Conservation (phyloP, 306 rosid genomes). For the Vigna angularis region DNA sequence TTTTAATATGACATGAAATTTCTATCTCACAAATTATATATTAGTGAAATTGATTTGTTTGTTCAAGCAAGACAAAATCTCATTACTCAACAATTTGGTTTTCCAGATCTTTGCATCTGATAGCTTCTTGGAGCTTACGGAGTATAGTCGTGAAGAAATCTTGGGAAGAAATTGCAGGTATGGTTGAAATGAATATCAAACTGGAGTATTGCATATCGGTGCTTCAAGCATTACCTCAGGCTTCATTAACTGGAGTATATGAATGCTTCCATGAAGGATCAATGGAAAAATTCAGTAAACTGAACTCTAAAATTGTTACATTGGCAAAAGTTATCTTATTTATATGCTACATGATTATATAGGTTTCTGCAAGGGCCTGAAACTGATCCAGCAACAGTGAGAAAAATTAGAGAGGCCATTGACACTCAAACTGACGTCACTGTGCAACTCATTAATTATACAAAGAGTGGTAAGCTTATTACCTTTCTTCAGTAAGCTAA, state of each 20-base stretch:
- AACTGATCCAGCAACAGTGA: conserved; percentile 91
- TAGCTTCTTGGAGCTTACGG: conserved; percentile 96
- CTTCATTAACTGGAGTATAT: not conserved
- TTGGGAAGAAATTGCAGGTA: conserved; percentile 98
- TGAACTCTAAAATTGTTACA: not conserved
- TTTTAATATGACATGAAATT: too few relatives aligned
- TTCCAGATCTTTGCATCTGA: conserved; percentile 96
- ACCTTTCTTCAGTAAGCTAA: not conserved
- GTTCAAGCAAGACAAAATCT: not conserved
- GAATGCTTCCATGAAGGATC: not conserved
- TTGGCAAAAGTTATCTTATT: not conserved
- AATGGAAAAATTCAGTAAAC: not conserved
- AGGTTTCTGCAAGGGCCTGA: conserved; percentile 99
- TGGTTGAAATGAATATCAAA: conserved; percentile 10
- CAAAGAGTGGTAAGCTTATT: conserved; percentile 77
- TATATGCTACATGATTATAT: conserved; percentile 39
- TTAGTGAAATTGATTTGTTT: too few relatives aligned
- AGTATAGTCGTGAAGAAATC: conserved; percentile 95
- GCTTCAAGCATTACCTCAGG: conserved; percentile 9
- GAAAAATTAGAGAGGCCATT: conserved; percentile 88
- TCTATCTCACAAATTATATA: too few relatives aligned
- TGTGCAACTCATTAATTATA: conserved; percentile 92
- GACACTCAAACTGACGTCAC: conserved; percentile 92
- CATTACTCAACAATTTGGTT: not conserved
- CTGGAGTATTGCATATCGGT: not conserved